A percentile compares a stretch with the other conserved stretches of the same genome.
Conservation (phyloP, 108 stramenopile species). For the Cyclotella baltica region DNA sequence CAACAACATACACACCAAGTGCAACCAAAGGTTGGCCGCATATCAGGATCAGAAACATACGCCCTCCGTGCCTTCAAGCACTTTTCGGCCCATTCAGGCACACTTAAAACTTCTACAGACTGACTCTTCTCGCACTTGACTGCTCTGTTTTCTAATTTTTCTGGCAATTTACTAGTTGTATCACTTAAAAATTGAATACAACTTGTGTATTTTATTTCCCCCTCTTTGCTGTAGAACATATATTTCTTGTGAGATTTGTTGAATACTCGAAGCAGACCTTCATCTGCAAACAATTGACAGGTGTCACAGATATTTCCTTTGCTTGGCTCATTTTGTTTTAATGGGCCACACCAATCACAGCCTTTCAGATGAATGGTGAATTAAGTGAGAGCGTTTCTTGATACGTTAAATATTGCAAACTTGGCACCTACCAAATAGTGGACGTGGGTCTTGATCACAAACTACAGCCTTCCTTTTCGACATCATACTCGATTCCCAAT, state of each 20-base stretch:
- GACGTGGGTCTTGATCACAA: neutral
- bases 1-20: neutral
- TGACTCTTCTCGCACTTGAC: neutral
- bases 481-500: neutral
- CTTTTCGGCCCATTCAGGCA: neutral
- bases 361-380: neutral
- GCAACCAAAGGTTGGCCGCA: conserved; percentile 8
- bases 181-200: conserved; percentile 1
- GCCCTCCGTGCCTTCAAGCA: neutral
- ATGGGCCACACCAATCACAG: conserved; percentile 6
- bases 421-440: neutral
- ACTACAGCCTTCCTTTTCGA: neutral
- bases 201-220: neutral
- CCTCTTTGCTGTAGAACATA: neutral
- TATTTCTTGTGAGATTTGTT: neutral
- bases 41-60: conserved; percentile 3
- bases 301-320: neutral
- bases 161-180: neutral
- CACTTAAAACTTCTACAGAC: neutral
- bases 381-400: no score
- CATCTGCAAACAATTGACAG: neutral
- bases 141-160: neutral
- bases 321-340: neutral
- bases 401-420: neutral
- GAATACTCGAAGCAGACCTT: neutral